These are phyloP conservation scores for Melastoma malabathricum DNA, from an alignment of 345 rosid genomes.

Conservation along the genomic window DNA sequence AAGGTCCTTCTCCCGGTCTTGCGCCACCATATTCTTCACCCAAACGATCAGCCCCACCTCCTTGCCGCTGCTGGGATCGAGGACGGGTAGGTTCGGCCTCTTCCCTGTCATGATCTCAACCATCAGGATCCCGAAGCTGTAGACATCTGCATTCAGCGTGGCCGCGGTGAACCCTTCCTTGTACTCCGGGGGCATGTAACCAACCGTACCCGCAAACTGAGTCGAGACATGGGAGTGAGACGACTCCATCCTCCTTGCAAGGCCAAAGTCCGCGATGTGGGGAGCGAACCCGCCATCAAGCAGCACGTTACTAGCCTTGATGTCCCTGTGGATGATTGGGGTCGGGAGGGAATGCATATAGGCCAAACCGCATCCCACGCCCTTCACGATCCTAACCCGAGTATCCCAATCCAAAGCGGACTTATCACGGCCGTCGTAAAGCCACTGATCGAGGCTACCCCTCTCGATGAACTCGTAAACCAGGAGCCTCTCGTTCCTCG, in stretches of 20 bases:
- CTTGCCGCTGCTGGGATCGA: constrained; percentile 15
- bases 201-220: constrained; percentile 87
- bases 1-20: constrained; percentile 37
- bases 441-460: constrained; percentile 73
- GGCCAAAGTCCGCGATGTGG: constrained; percentile 77
- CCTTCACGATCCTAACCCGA: constrained; percentile 31
- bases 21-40: constrained; percentile 29
- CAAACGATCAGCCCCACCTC: constrained; percentile 43
- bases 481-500: constrained; percentile 50
- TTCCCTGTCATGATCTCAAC: constrained; percentile 46
- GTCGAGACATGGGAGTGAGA: constrained; percentile 75
- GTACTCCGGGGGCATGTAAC: constrained; percentile 98
- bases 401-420: constrained; percentile 42
- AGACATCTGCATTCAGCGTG: constrained; percentile 51
- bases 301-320: constrained; percentile 69
- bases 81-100: constrained; percentile 53
- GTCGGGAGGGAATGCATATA: constrained; percentile 53
- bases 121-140: constrained; percentile 79
- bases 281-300: constrained; percentile 45
- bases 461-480: constrained; percentile 67
- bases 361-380: constrained; percentile 55
- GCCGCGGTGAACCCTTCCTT: constrained; percentile 58
- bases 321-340: constrained; percentile 78
- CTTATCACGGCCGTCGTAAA: constrained; percentile 27
- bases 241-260: constrained; percentile 39